Evolutionary conservation across 2,329 filamentous ascomycete species (phyloP).

Genomic region (Colletotrichum orchidophilum): DNA sequence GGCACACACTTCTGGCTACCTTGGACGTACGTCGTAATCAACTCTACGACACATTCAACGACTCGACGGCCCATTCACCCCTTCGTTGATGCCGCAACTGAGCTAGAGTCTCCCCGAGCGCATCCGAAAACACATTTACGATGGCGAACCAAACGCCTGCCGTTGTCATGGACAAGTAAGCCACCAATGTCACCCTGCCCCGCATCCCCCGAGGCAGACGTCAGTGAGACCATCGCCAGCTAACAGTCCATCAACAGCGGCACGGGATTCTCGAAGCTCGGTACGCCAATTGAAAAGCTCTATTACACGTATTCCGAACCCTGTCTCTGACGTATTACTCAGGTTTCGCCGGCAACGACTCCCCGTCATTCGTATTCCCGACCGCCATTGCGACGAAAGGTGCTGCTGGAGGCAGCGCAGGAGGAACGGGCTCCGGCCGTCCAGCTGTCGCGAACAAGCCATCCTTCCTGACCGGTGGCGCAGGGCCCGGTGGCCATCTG

Average conservation of each 20-base stretch:
- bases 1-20: constrained; percentile 34
- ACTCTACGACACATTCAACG: constrained; percentile 27
- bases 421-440: constrained; percentile 84
- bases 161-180: constrained; percentile 99
- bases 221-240: constrained; percentile 33
- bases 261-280: constrained; percentile 99
- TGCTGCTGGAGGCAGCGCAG: constrained; percentile 73
- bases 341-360: constrained; percentile 99
- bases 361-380: constrained; percentile 98
- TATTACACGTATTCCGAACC: constrained; percentile 27
- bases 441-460: constrained; percentile 94
- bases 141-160: constrained; percentile 99
- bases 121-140: constrained; percentile 10
- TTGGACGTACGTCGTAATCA: constrained; percentile 35
- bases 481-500: constrained; percentile 83
- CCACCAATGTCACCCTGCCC: constrained; percentile 45
- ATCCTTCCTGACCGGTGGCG: constrained; percentile 91
- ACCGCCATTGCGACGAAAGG: constrained; percentile 98
- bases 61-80: constrained; percentile 13
- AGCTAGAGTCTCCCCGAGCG: constrained; percentile 27
- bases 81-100: constrained; percentile 22
- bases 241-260: constrained; percentile 71
- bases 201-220: constrained; percentile 39
- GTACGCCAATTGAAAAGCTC: constrained; percentile 60
- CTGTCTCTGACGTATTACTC: constrained; percentile 39